Evolutionary conservation across 169 alveolate genomes (phyloP), one percentile per base, ranked within the genome.

Genomic region (Cryptosporidium tyzzeri): DNA sequence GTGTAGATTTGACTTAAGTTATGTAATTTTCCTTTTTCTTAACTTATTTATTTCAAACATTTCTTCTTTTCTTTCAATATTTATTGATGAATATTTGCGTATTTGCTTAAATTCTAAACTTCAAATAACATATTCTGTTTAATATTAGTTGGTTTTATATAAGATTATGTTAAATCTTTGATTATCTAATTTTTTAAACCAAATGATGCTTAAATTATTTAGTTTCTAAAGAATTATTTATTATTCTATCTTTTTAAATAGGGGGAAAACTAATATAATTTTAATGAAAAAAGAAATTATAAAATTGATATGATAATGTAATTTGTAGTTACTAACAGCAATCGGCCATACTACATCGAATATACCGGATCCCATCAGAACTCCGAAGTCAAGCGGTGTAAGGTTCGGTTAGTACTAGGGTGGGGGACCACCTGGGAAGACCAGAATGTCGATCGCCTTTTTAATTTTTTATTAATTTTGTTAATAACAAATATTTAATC

Each of bases 371-470:
- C 97, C 97, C 97, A 91, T 94, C 95, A 93, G 97, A 94, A 93
- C 97, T 94, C 97, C 94, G 97, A 94, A 94, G 97, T 94, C 94
- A 94, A 94, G 97, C 96, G 97, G 95, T 93, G 68, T 93, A 93
- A 94, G 97, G 97, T 94, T 86, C 62, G 95, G 95, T 92, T 93
- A 94, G 97, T 94, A 94, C 96, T 94, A 92, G 93, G 96, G 95
- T 94, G 97, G 97, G 97, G 95, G 97, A 94, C 97, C 96, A 93
- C 96, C 93, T 91, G 97, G 96, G 97, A 94, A 93, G 92, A 92
- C 95, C 96, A 45, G 91, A 94, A 65, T 94, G 95, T 91, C 85
- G 96, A 94, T 91, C 91, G 95, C 95, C 85, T 44, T 39, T 50
- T 84, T 91, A n/a, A n/a, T n/a, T n/a, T n/a, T 48, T 69, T 26